A percentile compares a stretch with the other conserved stretches of the same genome.
Conservation (phyloP, 352 stramenopile genomes). For the Plasmopara halstedii region DNA sequence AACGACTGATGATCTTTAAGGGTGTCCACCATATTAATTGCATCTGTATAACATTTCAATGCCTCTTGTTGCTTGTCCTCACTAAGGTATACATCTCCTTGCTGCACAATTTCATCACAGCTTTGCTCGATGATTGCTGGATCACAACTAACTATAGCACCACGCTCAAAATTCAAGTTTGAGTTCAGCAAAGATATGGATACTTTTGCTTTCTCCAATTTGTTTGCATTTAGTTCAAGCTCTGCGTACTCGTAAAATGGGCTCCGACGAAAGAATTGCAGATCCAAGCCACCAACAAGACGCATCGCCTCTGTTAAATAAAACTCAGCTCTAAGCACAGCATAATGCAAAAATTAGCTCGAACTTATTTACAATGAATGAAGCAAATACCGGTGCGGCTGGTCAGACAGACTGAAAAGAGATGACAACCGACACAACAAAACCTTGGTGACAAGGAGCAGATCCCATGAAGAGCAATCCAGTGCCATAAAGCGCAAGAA, state of each 20-base stretch:
- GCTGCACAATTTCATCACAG: conserved; percentile 40
- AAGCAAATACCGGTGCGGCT: conserved; percentile 47
- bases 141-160: conserved; percentile 5
- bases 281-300: conserved; percentile 52
- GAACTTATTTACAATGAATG: no score
- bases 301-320: conserved; percentile 66
- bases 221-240: conserved; percentile 42
- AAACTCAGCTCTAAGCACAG: conserved; percentile 25
- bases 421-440: conserved; percentile 52
- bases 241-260: conserved; percentile 63
- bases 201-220: conserved; percentile 36
- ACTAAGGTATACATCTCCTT: conserved; percentile 22
- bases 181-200: conserved; percentile 27
- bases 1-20: background rate
- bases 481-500: conserved; percentile 56
- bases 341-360: no score
- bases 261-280: conserved; percentile 39
- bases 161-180: background rate
- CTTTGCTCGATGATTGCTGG: conserved; percentile 28
- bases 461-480: conserved; percentile 67
- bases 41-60: conserved; percentile 17
- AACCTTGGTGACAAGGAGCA: conserved; percentile 47
- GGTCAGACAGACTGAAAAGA: conserved; percentile 39
- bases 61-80: conserved; percentile 20
- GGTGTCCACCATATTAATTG: conserved; percentile 12